phyloP scores from a whole-genome alignment of 371 early-diverging fungal species.

The Mucor circinelloides region DNA sequence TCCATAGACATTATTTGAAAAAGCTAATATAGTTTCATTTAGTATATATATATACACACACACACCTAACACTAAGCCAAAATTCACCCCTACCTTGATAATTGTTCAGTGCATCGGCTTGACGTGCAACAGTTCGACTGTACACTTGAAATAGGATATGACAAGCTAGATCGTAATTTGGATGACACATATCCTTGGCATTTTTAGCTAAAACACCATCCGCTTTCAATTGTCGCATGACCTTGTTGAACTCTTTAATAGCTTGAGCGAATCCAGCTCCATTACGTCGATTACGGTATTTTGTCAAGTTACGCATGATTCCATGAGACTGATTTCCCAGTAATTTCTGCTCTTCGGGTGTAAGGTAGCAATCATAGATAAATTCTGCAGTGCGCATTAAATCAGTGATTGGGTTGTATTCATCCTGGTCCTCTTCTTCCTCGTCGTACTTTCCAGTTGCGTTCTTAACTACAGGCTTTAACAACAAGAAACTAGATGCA shows the following conservation, averaged over 20 bases:
- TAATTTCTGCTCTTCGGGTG: slow-evolving; percentile 45
- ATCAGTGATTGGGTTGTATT: slow-evolving; percentile 83
- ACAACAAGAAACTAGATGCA: slow-evolving; percentile 33
- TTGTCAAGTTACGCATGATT: slow-evolving; percentile 75
- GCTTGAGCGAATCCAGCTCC: slow-evolving; percentile 71
- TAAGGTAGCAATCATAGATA: slow-evolving; percentile 68
- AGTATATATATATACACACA: too few relatives aligned
- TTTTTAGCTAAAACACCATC: slow-evolving; percentile 40
- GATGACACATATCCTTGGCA: slow-evolving; percentile 47
- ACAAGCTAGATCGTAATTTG: slow-evolving; percentile 71
- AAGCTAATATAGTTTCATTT: slow-evolving; percentile 53
- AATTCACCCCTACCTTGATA: slow-evolving; percentile 64
- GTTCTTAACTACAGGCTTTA: slow-evolving; percentile 41
- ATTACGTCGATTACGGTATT: slow-evolving; percentile 75
- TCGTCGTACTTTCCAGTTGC: slow-evolving; percentile 23
- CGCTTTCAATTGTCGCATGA: slow-evolving; percentile 49
- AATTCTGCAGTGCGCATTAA: slow-evolving; percentile 68
- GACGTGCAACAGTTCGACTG: slow-evolving; percentile 83
- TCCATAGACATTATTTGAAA: slow-evolving; percentile 95
- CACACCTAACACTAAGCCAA: not conserved
- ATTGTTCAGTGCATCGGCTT: slow-evolving; percentile 78
- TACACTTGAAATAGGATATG: slow-evolving; percentile 91
- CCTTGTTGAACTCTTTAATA: slow-evolving; percentile 72
- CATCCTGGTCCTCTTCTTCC: slow-evolving; percentile 66
- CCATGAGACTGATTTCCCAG: slow-evolving; percentile 75